Base-by-base conservation (phyloP, 2,329 filamentous ascomycete genomes). In the Talaromyces islandicus region DNA sequence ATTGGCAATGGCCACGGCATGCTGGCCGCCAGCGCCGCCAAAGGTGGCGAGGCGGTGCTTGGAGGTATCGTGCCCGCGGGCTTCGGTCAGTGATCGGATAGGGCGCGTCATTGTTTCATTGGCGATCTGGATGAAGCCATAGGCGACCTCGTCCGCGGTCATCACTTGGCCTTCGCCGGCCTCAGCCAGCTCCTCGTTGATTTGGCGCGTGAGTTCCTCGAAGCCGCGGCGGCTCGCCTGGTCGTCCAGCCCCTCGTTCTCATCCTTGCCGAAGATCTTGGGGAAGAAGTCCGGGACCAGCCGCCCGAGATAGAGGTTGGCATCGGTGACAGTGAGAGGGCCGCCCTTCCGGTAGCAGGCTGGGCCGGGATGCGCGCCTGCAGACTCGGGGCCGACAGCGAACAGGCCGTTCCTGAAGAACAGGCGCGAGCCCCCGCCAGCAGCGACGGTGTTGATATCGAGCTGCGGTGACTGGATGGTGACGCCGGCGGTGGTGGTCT, bases 331-430 rank as follows among this genome's bases (percentile, higher is more conserved):
- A 0, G 92, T 94, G 14, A 93, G 81, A 3, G 92, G 92, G 0
- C 92, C 92, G 0, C 90, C 92, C 74, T 97, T 97, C 14, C 92
- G 85, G 73, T 97, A 97, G 68, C 92, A 96, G 1, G 91, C 91
- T 12, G 92, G 92, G 0, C 92, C 92, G 0, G 92, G 92, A 70
- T 96, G 92, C 2, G 92, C 92, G 38, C 91, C 89, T 0, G 92
- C 92, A 3, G 91, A 96, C 71, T 97, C 92, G 0, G 92, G 92
- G 0, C 92, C 92, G 12, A 97, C 92, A 0, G 94, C 90, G 67
- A 97, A 97, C 0, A 97, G 79, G 0, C 92, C 92, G 64, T 96
- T 96, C 63, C 85, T 86, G 56, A 69, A 74, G 56, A 73, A 73
- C 0, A 73, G 61, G 30, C 88, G 82, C 0, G 89, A 93, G 7